Base-by-base conservation (phyloP, 768 basidiomycete species). In the Baorangia bicolor region DNA sequence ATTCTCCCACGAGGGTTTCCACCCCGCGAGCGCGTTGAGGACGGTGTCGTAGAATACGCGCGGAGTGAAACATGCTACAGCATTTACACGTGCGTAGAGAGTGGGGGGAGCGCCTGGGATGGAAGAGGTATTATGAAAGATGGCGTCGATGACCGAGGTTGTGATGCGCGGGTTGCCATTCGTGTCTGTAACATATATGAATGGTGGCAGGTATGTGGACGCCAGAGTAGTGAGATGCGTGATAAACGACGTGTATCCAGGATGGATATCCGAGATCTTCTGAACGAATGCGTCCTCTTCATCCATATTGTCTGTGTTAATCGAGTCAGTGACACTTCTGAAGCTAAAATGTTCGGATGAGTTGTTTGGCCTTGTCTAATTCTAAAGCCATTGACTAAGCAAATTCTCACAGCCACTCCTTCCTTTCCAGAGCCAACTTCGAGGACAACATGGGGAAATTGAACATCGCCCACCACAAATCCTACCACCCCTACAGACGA, bases 401-500 rank as follows among this genome's bases (percentile, higher is more conserved):
- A 20, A 4, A 11, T 1, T 0, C 6, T 11, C n/a, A 35, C 40
- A 48, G 21, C 20, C 38, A 49, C 43, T 39, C 13, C 4, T 11
- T 10, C 8, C 33, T 5, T 4, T n/a, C 20, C 12, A 18, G 2
- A 21, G 12, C 30, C 11, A 8, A 25, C n/a, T n/a, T n/a, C 3
- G 12, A 10, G 18, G 21, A 11, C 12, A 14, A 28, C 2, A 59
- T 55, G 58, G 59, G 59, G 27, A 59, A 60, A 65, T 80, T 93
- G 23, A 92, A 92, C 68, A 92, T 93, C 69, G 91, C 91, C 13
- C 91, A 93, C 69, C 91, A 92, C 77, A 94, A 94, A 68, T 92
- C 90, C 1, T 93, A 93, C 69, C 91, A 94, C 61, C 91, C 91
- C 0, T 93, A 93, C 66, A 75, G 91, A 37, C 73, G 85, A 40